phyloP scores from a whole-genome alignment of 352 stramenopile species.

The Phytophthora rubi region DNA sequence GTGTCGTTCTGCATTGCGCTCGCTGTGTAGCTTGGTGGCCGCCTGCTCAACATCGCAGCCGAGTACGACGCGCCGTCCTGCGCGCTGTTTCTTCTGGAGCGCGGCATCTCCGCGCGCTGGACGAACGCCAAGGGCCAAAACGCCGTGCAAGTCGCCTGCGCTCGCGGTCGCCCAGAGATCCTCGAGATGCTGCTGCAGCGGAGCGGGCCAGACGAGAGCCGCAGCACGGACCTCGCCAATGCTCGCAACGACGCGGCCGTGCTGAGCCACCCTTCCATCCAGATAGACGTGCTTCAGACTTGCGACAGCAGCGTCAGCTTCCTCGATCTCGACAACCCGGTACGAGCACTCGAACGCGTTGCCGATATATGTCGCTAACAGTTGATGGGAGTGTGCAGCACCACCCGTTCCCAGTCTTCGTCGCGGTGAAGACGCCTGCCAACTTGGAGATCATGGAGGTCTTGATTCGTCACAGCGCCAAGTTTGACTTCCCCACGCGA shows the following conservation, averaged over 20 bases:
- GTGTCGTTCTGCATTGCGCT: neutral
- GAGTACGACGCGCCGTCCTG: conserved; percentile 28
- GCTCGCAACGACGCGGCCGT: neutral
- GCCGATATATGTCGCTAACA: neutral
- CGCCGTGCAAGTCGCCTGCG: conserved; percentile 23
- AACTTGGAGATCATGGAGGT: conserved; percentile 32
- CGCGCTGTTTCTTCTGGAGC: conserved; percentile 20
- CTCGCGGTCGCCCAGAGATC: conserved; percentile 16
- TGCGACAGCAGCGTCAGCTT: conserved; percentile 27
- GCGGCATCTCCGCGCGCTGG: conserved; percentile 16
- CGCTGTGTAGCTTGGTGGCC: conserved; percentile 15
- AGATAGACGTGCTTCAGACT: conserved; percentile 28
- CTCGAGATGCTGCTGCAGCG: conserved; percentile 22
- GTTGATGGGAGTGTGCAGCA: neutral
- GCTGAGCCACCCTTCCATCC: conserved; percentile 16
- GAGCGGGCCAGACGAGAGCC: neutral
- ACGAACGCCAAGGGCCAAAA: conserved; percentile 18
- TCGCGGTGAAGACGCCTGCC: conserved; percentile 14
- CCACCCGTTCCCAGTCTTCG: conserved; percentile 13
- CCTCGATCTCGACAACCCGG: conserved; percentile 7
- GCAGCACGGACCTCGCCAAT: neutral
- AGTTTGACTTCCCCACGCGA: conserved; percentile 26
- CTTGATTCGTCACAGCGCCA: conserved; percentile 27
- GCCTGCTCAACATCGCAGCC: conserved; percentile 22
- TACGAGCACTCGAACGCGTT: neutral